Conservation (phyloP, 1,284 basidiomycete species). For the Sanguinoderma infundibulare region DNA sequence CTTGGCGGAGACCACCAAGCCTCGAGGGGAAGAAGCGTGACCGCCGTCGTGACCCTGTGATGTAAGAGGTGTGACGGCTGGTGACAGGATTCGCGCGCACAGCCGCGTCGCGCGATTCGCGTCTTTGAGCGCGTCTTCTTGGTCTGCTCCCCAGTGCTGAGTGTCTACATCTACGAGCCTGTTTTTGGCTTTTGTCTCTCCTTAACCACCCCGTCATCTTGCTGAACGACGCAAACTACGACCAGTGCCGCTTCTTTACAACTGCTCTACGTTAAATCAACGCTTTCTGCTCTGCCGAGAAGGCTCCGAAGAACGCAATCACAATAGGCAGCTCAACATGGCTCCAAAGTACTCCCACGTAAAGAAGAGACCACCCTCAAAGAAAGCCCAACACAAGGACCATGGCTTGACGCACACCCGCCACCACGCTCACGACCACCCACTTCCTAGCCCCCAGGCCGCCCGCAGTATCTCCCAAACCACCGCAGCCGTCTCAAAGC, state of each 20-base stretch:
- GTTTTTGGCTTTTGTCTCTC: too few relatives aligned
- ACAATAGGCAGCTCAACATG: constrained; percentile 41
- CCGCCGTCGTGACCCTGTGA: not conserved
- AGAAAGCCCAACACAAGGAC: constrained; percentile 44
- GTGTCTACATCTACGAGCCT: too few relatives aligned
- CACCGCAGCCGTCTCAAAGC: constrained; percentile 57
- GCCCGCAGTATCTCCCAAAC: constrained; percentile 58
- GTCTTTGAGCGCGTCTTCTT: not conserved
- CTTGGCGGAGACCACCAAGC: not conserved
- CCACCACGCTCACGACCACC: constrained; percentile 36
- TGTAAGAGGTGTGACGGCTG: not conserved
- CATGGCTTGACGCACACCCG: constrained; percentile 40
- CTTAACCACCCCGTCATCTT: too few relatives aligned
- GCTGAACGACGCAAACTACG: too few relatives aligned
- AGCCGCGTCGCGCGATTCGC: not conserved
- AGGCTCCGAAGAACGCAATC: not conserved
- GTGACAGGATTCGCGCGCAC: not conserved
- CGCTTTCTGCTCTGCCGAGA: too few relatives aligned
- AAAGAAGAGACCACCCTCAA: constrained; percentile 57
- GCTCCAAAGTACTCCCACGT: constrained; percentile 73
- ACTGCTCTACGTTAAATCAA: too few relatives aligned
- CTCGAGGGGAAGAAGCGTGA: constrained; percentile 6
- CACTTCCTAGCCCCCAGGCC: constrained; percentile 49
- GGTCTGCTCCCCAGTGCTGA: too few relatives aligned
- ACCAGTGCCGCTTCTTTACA: too few relatives aligned